Evolutionary conservation across 2,329 filamentous ascomycete genomes (phyloP).

Genomic region (Metarhizium anisopliae): DNA sequence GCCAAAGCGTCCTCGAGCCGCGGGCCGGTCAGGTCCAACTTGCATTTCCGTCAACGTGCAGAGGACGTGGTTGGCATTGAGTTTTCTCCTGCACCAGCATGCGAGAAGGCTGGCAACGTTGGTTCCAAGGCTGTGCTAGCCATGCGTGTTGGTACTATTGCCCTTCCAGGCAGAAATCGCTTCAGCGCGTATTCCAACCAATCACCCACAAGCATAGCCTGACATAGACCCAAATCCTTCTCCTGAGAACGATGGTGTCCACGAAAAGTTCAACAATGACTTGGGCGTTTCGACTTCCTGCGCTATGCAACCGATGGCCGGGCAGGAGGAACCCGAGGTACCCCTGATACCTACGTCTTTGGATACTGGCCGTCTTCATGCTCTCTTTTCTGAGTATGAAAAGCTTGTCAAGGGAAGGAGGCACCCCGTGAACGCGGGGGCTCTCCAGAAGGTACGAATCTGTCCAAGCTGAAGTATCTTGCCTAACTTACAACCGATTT

Average conservation of each 20-base stretch:
- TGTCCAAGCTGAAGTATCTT: not conserved
- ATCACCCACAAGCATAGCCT: not conserved
- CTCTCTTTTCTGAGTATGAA: conserved; percentile 2
- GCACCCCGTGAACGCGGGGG: not conserved
- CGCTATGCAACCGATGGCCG: not conserved
- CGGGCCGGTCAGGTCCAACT: too few species aligned
- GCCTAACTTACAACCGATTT: not conserved
- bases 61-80: not conserved
- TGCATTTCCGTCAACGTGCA: not conserved
- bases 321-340: not conserved
- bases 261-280: not conserved
- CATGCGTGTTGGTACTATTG: not conserved
- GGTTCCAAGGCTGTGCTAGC: not conserved
- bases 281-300: not conserved
- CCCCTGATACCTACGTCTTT: not conserved
- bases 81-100: not conserved
- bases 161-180: not conserved
- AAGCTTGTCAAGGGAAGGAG: not conserved
- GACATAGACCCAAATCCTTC: not conserved
- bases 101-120: not conserved
- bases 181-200: not conserved
- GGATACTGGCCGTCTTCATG: not conserved
- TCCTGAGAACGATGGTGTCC: not conserved
- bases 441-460: not conserved
- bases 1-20: too few species aligned